These are phyloP conservation scores for Agapanthus africanus DNA, from an alignment of 106 monocot species.

Conservation along the genomic window DNA sequence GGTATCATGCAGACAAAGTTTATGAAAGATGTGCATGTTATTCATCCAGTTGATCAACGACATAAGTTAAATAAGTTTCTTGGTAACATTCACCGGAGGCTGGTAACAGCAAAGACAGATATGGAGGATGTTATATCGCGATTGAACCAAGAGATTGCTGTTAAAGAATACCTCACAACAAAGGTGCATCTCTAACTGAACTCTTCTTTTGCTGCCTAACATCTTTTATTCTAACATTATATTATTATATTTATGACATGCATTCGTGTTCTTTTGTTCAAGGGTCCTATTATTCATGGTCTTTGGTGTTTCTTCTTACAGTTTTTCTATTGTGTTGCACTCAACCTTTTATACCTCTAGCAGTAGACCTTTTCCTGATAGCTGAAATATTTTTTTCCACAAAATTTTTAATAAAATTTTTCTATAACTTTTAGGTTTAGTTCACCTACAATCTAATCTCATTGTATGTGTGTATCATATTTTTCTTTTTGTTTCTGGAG, in stretches of 20 bases:
- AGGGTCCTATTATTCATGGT: neutral
- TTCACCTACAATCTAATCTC: too few species aligned
- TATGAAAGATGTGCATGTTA: slow-evolving; percentile 34
- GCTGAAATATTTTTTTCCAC: neutral
- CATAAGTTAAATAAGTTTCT: slow-evolving; percentile 70
- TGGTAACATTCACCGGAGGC: slow-evolving; percentile 58
- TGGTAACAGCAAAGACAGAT: slow-evolving; percentile 69
- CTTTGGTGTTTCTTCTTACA: neutral
- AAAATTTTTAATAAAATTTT: too few species aligned
- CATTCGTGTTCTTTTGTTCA: neutral
- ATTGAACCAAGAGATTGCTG: slow-evolving; percentile 83
- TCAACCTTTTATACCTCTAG: neutral
- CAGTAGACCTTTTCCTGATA: neutral
- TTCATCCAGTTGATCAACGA: slow-evolving; percentile 67
- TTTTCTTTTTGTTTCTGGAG: neutral
- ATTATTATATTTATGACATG: neutral
- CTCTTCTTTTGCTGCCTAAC: neutral
- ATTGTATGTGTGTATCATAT: too few species aligned
- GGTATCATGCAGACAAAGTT: slow-evolving; percentile 17
- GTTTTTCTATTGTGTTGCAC: neutral
- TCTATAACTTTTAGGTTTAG: neutral
- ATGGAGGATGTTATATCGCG: slow-evolving; percentile 94
- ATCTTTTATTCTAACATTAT: neutral
- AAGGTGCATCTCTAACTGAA: slow-evolving; percentile 60
- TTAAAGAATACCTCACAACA: slow-evolving; percentile 75